Evolutionary conservation across 129 eudicot species (phyloP), one percentile per base, ranked within the genome.

Genomic region (Flaveria brownii): DNA sequence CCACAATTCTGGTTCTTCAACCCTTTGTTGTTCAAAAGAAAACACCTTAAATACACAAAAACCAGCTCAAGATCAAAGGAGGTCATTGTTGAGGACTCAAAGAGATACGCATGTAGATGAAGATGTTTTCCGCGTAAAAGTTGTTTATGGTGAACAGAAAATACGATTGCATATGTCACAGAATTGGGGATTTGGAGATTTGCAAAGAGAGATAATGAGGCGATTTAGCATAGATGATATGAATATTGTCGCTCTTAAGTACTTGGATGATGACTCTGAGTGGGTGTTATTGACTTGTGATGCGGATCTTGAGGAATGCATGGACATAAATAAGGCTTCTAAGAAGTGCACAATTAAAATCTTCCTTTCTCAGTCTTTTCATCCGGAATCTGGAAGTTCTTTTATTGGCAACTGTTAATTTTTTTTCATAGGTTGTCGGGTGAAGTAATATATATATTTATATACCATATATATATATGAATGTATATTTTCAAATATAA

Each of bases 271-370:
- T 60, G 92, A 88, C 69, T 78, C 79, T 46, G 92, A 88, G 78
- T 88, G 92, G 92, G 89, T 88, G 28, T 82, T 88, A 14, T 81
- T 88, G 70, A 88, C 92, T 16, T 88, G 92, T 33, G 86, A 88
- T 73, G 92, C 82, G 74, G 92, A 88, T 88, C 86, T 88, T 80
- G 85, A 85, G 74, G 92, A 88, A 77, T 88, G 92, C 54, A 78
- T 85, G 74, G 92, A 85, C 63, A 73, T 88, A 83, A 80, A 81
- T 68, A 83, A 57, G 36, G 82, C 77, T 26, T 85, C 86, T 23
- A 76, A 73, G 56, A 78, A 51, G 46, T 84, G 80, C 76, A 81
- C 75, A 26, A 83, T 88, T 25, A 85, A 85, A 80, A 82, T 85
- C 63, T 65, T 80, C 20, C 76, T 88, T 68, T 80, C 78, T 63